phyloP scores from a whole-genome alignment of 169 alveolate genomes.

The Cystoisospora suis region DNA sequence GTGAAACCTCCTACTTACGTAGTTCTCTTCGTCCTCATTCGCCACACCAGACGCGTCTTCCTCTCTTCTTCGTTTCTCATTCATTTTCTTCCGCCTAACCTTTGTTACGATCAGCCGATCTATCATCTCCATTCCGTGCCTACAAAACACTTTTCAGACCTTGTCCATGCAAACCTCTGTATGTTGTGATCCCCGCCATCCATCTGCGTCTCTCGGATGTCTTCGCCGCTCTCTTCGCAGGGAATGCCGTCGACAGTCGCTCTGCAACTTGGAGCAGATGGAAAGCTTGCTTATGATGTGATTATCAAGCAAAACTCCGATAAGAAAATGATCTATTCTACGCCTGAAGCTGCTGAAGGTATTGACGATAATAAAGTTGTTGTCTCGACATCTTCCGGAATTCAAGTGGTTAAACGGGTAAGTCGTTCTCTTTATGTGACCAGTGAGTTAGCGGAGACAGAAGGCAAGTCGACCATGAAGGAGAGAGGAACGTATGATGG shows the following conservation, averaged over 20 bases:
- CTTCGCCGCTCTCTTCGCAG: neutral
- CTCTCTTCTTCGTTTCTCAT: too few relatives aligned
- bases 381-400: conserved; percentile 5
- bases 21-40: too few relatives aligned
- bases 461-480: too few relatives aligned
- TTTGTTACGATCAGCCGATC: too few relatives aligned
- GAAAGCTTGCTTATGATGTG: conserved; percentile 70
- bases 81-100: too few relatives aligned
- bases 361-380: neutral
- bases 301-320: conserved; percentile 64
- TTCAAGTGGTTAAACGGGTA: conserved; percentile 8
- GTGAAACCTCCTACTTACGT: too few relatives aligned
- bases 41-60: neutral
- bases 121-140: too few relatives aligned
- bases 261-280: conserved; percentile 66
- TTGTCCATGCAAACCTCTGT: neutral
- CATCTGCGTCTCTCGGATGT: neutral
- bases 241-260: conserved; percentile 63
- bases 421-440: too few relatives aligned
- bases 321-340: conserved; percentile 40
- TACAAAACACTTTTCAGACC: too few relatives aligned
- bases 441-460: too few relatives aligned
- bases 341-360: conserved; percentile 55
- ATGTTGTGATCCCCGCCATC: neutral
- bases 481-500: too few relatives aligned